Percentiles rank a stretch among this genome's conserved stretches.
Evolutionary conservation across 148 eudicot species (phyloP).

Genomic region (Amaranthus palmeri): DNA sequence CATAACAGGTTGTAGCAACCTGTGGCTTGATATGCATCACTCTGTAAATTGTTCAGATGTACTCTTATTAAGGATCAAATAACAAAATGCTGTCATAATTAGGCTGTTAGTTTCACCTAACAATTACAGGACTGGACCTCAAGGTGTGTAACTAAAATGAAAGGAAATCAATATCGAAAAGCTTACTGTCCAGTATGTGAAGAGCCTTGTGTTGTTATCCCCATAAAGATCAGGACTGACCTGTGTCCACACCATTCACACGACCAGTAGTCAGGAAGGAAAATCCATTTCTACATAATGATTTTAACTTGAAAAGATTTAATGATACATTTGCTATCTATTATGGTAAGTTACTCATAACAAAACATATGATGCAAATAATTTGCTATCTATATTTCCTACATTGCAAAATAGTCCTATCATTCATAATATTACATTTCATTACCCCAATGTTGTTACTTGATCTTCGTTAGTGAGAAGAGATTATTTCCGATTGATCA

Average conservation of each 20-base stretch:
- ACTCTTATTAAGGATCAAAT: too few relatives aligned
- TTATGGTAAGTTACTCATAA: too few relatives aligned
- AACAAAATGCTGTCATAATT: too few relatives aligned
- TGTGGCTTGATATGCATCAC: conserved; percentile 99
- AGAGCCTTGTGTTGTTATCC: conserved; percentile 93
- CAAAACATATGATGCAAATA: too few relatives aligned
- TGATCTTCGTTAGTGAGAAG: too few relatives aligned
- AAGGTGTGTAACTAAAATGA: neutral
- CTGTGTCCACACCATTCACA: conserved; percentile 37
- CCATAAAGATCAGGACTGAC: conserved; percentile 98
- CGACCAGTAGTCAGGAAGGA: conserved; percentile 11
- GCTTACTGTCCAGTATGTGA: conserved; percentile 99
- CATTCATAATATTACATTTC: too few relatives aligned
- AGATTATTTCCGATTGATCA: too few relatives aligned
- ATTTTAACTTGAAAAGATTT: too few relatives aligned
- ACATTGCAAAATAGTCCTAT: too few relatives aligned
- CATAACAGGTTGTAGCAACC: conserved; percentile 96
- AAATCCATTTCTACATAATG: neutral
- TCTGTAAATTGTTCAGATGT: conserved; percentile 36
- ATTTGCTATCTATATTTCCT: too few relatives aligned
- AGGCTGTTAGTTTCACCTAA: neutral
- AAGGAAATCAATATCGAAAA: neutral
- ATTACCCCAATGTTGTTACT: too few relatives aligned
- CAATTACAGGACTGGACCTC: neutral
- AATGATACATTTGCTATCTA: too few relatives aligned